Evolutionary conservation across 805 yeast genomes (phyloP), one percentile per base, ranked within the genome.

Genomic region (Clavispora santaluciae): DNA sequence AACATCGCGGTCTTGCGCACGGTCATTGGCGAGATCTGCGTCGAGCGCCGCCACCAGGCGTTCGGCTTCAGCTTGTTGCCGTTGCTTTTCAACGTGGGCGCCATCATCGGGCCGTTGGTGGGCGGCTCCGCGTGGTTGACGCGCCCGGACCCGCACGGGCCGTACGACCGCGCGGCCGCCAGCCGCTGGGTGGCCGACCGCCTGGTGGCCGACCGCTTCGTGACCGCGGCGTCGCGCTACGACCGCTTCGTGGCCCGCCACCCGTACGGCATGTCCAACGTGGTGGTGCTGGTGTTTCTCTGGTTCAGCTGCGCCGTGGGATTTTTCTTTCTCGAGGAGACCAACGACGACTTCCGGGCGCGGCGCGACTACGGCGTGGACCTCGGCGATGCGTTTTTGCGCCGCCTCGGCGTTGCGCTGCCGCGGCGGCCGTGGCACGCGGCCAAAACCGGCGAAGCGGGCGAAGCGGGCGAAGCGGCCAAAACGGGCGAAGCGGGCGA

Each of bases 1-100:
- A 81, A 81, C 53, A 75, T 79, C 7, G 79, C 81, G 1, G 84
- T 81, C n/a, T 53, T 81, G 23, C 61, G 86, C 55, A 81, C 86
- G 0, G 60, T 71, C 36, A 65, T 81, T 34, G 86, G 85, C 3
- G 87, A 81, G 53, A 58, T 78, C 12, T 81, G 83, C 4, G 57
- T 61, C 5, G 75, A 79, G 42, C 64, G 77, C 39, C 63, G 66
- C 25, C 85, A 80, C 53, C 84, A 80, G 55, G 81, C 83, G 8
- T 41, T 78, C 7, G 85, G 85, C 1, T 79, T 81, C 50, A 70
- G 80, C 31, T 73, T 78, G 3, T 65, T 81, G 59, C 86, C 87
- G 0, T 56, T 81, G 26, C 59, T 81, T 11, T 81, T 78, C 73
- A 80, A 80, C 52, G 48, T 79, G 16, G 87, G 86, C 5, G 61